These are phyloP conservation scores for Boletellus dicymbophilus DNA, from an alignment of 1,284 basidiomycete species.

Conservation along the genomic window DNA sequence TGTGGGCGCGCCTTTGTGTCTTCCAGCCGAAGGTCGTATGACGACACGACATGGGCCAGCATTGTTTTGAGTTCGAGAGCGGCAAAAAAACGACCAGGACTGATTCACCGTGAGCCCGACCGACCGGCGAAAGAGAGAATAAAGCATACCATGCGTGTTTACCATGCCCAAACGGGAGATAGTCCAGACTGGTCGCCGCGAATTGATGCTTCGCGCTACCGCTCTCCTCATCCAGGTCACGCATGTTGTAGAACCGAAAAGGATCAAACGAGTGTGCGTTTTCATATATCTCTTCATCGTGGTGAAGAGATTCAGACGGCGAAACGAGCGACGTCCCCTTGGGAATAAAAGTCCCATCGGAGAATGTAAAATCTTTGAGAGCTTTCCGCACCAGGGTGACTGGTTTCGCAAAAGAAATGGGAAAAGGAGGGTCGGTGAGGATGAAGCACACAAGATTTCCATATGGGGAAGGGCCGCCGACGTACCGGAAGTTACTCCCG, in stretches of 20 bases:
- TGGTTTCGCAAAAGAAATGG: not conserved
- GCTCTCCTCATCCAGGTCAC: not conserved
- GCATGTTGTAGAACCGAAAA: conserved; percentile 29
- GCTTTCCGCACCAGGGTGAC: conserved; percentile 8
- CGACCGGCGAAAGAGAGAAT: not conserved
- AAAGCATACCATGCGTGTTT: conserved; percentile 12
- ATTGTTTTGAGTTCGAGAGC: conserved; percentile 9
- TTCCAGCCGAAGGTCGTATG: conserved; percentile 11
- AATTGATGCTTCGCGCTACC: conserved; percentile 3
- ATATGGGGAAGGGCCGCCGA: too few species aligned
- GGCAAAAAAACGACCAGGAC: conserved; percentile 15
- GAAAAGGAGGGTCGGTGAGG: too few species aligned
- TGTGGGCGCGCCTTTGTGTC: conserved; percentile 1
- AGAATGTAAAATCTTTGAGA: conserved; percentile 38
- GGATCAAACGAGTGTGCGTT: conserved; percentile 33
- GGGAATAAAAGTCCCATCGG: conserved; percentile 43
- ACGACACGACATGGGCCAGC: conserved; percentile 11
- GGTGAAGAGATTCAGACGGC: conserved; percentile 26
- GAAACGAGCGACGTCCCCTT: conserved; percentile 33
- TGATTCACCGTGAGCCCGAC: not conserved
- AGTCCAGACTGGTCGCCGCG: conserved; percentile 7
- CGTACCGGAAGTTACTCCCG: conserved; percentile 32
- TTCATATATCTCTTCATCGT: conserved; percentile 27
- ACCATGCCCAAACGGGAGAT: conserved; percentile 9
- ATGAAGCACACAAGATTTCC: too few species aligned